Percentiles rank a stretch among this genome's conserved stretches.
These are phyloP conservation scores for Rhynchospora pubera DNA, from an alignment of 176 grass and related monocot genomes.

Conservation along the genomic window DNA sequence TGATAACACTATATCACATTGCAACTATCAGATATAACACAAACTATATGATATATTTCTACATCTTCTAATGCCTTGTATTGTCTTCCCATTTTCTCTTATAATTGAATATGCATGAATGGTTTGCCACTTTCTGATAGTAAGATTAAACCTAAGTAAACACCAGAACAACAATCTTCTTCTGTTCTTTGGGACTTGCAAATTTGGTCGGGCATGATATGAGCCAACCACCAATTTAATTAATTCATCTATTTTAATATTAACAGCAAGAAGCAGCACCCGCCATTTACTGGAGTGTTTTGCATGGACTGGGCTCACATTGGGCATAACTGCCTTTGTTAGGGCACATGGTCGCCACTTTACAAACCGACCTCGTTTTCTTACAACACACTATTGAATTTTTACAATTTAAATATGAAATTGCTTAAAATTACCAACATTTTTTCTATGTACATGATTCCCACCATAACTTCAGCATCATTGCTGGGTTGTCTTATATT, in stretches of 20 bases:
- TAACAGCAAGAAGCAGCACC: constrained; percentile 57
- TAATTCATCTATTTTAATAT: background rate
- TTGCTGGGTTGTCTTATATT: background rate
- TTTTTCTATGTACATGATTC: background rate
- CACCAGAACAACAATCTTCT: background rate
- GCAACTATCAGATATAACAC: background rate
- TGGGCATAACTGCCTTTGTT: constrained; percentile 64
- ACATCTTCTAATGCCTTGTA: background rate
- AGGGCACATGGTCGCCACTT: constrained; percentile 67
- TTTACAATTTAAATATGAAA: background rate
- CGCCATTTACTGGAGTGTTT: constrained; percentile 65
- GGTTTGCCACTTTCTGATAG: background rate
- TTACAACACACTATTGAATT: constrained; percentile 41
- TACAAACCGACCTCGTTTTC: constrained; percentile 68
- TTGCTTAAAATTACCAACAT: background rate
- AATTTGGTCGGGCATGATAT: background rate
- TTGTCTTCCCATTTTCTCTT: background rate
- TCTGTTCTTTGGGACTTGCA: background rate
- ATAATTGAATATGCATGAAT: background rate
- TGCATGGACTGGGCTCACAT: constrained; percentile 74
- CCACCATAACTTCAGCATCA: background rate
- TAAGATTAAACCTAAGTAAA: background rate
- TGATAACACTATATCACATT: background rate
- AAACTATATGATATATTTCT: background rate
- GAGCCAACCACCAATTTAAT: background rate